Evolutionary conservation across 1,284 basidiomycete genomes (phyloP).

Genomic region (Fomitopsis betulina): DNA sequence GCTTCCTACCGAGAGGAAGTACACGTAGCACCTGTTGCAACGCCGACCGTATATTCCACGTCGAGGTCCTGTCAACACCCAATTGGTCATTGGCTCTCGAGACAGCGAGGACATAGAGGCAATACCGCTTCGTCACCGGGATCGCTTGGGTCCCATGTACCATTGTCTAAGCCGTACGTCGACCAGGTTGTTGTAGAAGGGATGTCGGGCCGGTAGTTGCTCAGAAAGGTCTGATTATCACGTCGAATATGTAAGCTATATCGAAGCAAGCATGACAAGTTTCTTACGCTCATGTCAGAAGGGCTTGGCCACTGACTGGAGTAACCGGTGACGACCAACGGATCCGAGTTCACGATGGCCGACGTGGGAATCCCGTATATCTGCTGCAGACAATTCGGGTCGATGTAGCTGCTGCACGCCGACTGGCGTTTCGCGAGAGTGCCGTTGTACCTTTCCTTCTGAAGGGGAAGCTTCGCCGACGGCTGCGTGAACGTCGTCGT

Average conservation of each 20-base stretch:
- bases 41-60: conserved; percentile 57
- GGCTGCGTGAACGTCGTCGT: conserved; percentile 27
- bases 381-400: conserved; percentile 48
- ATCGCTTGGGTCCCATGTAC: conserved; percentile 37
- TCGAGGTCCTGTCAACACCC: conserved; percentile 44
- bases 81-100: not conserved
- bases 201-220: conserved; percentile 45
- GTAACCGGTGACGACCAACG: conserved; percentile 53
- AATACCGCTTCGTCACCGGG: conserved; percentile 16
- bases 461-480: conserved; percentile 27
- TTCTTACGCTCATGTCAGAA: conserved; percentile 38
- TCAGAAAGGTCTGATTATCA: conserved; percentile 41
- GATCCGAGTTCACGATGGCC: conserved; percentile 39
- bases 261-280: conserved; percentile 18
- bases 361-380: conserved; percentile 50
- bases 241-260: not conserved
- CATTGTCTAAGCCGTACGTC: conserved; percentile 50
- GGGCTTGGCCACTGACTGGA: conserved; percentile 50
- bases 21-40: conserved; percentile 27
- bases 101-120: conserved; percentile 1
- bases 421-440: too few species aligned
- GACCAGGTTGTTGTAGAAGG: conserved; percentile 41
- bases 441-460: too few species aligned
- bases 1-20: conserved; percentile 44
- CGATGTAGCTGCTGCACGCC: conserved; percentile 28